Base-by-base conservation (phyloP, 495 filamentous ascomycete species). In the Pyrenopolyporus hunteri region DNA sequence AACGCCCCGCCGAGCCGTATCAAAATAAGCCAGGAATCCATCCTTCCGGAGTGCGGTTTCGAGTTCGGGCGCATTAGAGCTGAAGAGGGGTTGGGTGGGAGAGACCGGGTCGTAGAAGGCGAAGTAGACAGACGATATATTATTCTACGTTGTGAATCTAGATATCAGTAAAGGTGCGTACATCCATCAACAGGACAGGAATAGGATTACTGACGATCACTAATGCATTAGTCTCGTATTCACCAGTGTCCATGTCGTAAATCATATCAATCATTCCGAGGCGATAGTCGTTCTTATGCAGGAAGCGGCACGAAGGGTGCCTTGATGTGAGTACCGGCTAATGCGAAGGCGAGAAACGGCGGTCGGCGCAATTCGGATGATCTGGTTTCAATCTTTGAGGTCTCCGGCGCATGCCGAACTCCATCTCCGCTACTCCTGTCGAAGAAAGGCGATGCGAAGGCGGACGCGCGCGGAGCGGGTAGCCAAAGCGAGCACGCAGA, bases 151-250 rank as follows among this genome's bases (percentile, higher is more conserved):
- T 16, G 22, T n/a, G 40, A 35, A n/a, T n/a, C 53, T 58, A n/a
- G 35, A n/a, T 7, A 1, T 20, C 8, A 40, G 68, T 72, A 39
- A 71, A 61, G 57, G 45, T 1, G 13, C 26, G 16, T 3, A 9
- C 25, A 28, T 8, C 37, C 23, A 31, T 16, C 2, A 36, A 35
- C 10, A 55, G 6, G 14, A 19, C 3, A 23, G n/a, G 37, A 13
- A n/a, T 13, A 14, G 7, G 25, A 19, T 9, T 23, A 60, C 76
- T 58, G 55, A 82, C 79, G 70, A 80, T 79, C 66, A 80, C 63
- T 54, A 82, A 61, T 32, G 76, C 74, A 70, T 82, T 82, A 64
- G 79, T 82, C 50, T 79, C 79, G 72, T 80, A 82, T 69, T 80
- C 78, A 37, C 77, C 78, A 69, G 76, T 73, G 69, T 82, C 79